These are phyloP conservation scores for Xylariales sp. DNA, from an alignment of 2,329 filamentous ascomycete genomes.

Conservation along the genomic window DNA sequence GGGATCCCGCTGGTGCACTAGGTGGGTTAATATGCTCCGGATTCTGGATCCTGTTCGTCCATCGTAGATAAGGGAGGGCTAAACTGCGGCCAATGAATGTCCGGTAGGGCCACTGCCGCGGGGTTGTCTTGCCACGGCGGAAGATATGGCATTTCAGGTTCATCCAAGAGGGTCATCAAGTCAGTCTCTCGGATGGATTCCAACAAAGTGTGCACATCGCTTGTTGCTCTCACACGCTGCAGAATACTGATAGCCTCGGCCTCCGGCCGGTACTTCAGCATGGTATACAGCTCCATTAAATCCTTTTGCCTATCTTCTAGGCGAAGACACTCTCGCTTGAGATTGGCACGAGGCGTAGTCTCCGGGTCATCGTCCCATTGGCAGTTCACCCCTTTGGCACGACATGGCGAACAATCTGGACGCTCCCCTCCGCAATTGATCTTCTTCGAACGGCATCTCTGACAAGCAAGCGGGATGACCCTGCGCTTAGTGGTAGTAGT, in stretches of 20 bases:
- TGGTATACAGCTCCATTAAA: conserved; percentile 3
- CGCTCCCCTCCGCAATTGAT: conserved; percentile 5
- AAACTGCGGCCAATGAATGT: too few relatives aligned
- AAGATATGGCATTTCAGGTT: too few relatives aligned
- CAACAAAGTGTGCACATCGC: conserved; percentile 1
- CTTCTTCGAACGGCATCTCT: conserved; percentile 5
- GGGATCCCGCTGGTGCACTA: too few relatives aligned
- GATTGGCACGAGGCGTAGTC: conserved; percentile 5
- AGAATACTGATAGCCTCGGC: conserved; percentile 4
- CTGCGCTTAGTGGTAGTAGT: background rate
- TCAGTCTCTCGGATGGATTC: conserved; percentile 5
- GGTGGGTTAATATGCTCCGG: too few relatives aligned
- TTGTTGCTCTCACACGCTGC: conserved; percentile 1
- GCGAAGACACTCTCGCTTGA: conserved; percentile 3
- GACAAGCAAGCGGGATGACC: conserved; percentile 3
- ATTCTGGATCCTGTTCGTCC: too few relatives aligned
- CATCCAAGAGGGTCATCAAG: too few relatives aligned
- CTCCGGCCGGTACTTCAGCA: conserved; percentile 6
- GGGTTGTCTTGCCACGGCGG: too few relatives aligned
- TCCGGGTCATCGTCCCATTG: conserved; percentile 6
- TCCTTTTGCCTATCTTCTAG: conserved; percentile 5
- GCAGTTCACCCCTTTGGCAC: background rate
- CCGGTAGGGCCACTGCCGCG: too few relatives aligned
- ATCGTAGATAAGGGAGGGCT: too few relatives aligned
- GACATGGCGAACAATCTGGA: conserved; percentile 2